Evolutionary conservation across 352 stramenopile genomes (phyloP).

Genomic region (Phytophthora litchii): DNA sequence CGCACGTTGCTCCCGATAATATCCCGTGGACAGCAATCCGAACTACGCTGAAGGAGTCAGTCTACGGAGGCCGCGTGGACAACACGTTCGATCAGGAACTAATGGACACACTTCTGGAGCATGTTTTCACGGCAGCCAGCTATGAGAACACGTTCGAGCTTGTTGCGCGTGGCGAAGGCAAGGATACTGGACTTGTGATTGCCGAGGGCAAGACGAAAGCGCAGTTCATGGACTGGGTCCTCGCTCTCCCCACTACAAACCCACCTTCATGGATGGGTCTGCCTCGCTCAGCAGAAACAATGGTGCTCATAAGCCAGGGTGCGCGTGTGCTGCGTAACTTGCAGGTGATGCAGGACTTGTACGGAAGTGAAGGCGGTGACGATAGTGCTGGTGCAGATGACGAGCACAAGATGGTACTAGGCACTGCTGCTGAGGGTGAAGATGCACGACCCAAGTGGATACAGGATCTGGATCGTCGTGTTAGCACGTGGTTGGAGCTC

Average conservation of each 20-base stretch:
- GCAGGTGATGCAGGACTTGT: conserved; percentile 84
- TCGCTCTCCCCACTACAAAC: conserved; percentile 88
- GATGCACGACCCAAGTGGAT: conserved; percentile 83
- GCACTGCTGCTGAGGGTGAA: conserved; percentile 37
- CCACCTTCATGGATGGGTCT: conserved; percentile 93
- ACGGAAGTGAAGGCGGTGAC: conserved; percentile 63
- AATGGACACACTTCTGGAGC: conserved; percentile 94
- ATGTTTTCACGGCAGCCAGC: conserved; percentile 93
- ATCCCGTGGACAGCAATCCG: conserved; percentile 99
- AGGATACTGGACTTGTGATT: conserved; percentile 69
- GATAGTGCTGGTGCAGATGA: conserved; percentile 42
- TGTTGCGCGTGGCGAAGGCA: conserved; percentile 48
- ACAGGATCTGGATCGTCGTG: conserved; percentile 74
- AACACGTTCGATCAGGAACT: conserved; percentile 96
- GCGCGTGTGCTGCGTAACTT: conserved; percentile 80
- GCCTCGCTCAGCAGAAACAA: conserved; percentile 90
- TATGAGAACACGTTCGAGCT: conserved; percentile 92
- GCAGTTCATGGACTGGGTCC: conserved; percentile 92
- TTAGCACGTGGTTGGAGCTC: conserved; percentile 62
- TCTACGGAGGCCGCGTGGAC: conserved; percentile 98
- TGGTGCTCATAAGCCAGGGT: conserved; percentile 87
- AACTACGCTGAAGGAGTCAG: conserved; percentile 94
- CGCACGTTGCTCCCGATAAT: conserved; percentile 94
- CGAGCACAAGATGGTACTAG: conserved; percentile 66
- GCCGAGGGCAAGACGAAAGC: conserved; percentile 91